These are phyloP conservation scores for Chytridiales sp. DNA, from an alignment of 371 early-diverging fungal species.

Conservation along the genomic window DNA sequence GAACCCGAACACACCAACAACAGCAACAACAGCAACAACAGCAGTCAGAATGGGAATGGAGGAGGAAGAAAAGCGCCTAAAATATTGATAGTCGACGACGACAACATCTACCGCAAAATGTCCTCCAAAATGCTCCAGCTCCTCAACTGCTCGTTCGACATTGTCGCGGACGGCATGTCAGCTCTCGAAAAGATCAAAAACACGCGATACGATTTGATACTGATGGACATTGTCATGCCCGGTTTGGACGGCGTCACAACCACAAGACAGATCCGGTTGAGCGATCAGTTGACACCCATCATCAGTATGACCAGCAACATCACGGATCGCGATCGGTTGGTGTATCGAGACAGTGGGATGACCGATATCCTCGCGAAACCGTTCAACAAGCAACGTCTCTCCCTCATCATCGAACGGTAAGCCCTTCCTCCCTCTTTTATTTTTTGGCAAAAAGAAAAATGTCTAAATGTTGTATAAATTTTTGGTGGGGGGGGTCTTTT, in stretches of 20 bases:
- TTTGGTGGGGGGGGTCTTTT: too few relatives aligned
- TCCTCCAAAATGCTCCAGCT: slow-evolving; percentile 15
- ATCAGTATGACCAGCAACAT: slow-evolving; percentile 78
- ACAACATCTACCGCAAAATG: slow-evolving; percentile 27
- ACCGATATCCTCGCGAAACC: slow-evolving; percentile 80
- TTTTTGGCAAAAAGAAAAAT: too few relatives aligned
- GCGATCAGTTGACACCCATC: slow-evolving; percentile 70
- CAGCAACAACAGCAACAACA: too few relatives aligned
- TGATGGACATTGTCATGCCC: slow-evolving; percentile 31
- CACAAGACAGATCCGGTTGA: slow-evolving; percentile 60
- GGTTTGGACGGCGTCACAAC: slow-evolving; percentile 23
- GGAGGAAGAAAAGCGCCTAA: too few relatives aligned
- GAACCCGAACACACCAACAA: too few relatives aligned
- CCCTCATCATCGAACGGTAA: too few relatives aligned
- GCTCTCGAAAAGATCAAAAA: slow-evolving; percentile 5
- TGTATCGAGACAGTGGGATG: slow-evolving; percentile 76
- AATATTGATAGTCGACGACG: slow-evolving; percentile 38
- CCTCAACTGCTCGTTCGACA: slow-evolving; percentile 19
- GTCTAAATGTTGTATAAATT: too few relatives aligned
- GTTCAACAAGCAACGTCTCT: too few relatives aligned
- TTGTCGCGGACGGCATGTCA: slow-evolving; percentile 25
- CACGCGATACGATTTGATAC: slow-evolving; percentile 22
- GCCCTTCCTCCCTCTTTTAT: too few relatives aligned
- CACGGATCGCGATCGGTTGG: slow-evolving; percentile 64
- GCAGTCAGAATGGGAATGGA: too few relatives aligned